These are phyloP conservation scores for Hortaea sp. DNA, from an alignment of 2,329 filamentous ascomycete species.

Conservation along the genomic window DNA sequence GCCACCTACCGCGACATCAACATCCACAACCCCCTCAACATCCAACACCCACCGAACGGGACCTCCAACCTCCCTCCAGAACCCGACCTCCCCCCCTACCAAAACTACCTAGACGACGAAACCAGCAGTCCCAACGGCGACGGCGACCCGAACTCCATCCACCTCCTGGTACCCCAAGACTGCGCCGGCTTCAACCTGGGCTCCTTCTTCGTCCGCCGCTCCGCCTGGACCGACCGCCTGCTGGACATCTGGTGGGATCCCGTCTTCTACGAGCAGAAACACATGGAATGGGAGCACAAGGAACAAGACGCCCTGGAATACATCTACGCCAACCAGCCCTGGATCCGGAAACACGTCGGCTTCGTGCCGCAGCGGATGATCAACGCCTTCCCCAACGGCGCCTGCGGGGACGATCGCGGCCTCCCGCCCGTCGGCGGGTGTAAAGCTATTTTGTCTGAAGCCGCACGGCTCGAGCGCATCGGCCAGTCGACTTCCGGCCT, in stretches of 20 bases:
- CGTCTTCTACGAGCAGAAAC: slow-evolving; percentile 92
- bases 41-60: slow-evolving; percentile 64
- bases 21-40: slow-evolving; percentile 87
- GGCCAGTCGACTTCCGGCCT: not conserved
- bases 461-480: slow-evolving; percentile 4
- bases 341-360: slow-evolving; percentile 78
- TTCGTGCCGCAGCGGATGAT: slow-evolving; percentile 87
- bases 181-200: slow-evolving; percentile 94
- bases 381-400: slow-evolving; percentile 87
- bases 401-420: slow-evolving; percentile 68
- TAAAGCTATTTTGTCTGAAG: slow-evolving; percentile 1
- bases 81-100: slow-evolving; percentile 32
- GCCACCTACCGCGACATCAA: slow-evolving; percentile 93
- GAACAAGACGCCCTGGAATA: slow-evolving; percentile 94
- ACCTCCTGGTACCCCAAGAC: slow-evolving; percentile 83
- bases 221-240: slow-evolving; percentile 79
- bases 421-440: slow-evolving; percentile 44
- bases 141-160: slow-evolving; percentile 65
- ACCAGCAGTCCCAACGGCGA: slow-evolving; percentile 68
- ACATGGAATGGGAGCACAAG: slow-evolving; percentile 99
- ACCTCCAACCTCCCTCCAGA: slow-evolving; percentile 15
- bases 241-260: slow-evolving; percentile 99
- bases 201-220: slow-evolving; percentile 82
- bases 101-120: slow-evolving; percentile 61
- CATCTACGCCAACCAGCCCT: slow-evolving; percentile 82